Base-by-base conservation (phyloP, 192 early-diverging fungal genomes). In the Helicostylum pulchrum region DNA sequence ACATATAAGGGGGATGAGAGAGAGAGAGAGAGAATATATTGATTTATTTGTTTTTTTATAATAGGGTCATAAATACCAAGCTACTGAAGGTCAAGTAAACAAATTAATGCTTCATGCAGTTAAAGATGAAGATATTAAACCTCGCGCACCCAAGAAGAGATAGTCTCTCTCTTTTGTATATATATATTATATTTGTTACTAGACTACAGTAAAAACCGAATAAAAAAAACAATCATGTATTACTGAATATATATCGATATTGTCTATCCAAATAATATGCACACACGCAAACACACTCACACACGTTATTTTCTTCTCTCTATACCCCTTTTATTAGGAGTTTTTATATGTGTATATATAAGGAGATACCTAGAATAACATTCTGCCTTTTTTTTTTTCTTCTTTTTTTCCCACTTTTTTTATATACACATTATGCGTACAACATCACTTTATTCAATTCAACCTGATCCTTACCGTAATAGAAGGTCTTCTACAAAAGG, bases 61-160 rank as follows among this genome's bases (percentile, higher is more conserved):
- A 14, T 51, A 43, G 44, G 64, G 45, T 12, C 30, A 64, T 21
- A 56, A 65, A 42, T 50, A 52, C 59, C 53, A 26, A 7, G 93
- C 76, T 85, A 87, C 32, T 79, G 92, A 80, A 83, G 87, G 75
- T 67, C 85, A 61, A 67, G 80, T 71, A 48, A 71, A 55, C 66
- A 74, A 52, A 77, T 65, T 46, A 77, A 75, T 57, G 84, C 83
- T 66, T 85, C 90, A 92, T 61, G 78, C 88, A 9, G 81, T 87
- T 4, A 81, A 81, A 21, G 90, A 93, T 23, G 82, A 84, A 31
- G 94, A 96, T 45, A 81, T 92, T 21, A 93, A 90, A 75, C 90
- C 89, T 19, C 85, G 87, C 69, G 69, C 83, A 14, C 46, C 64
- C 4, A 78, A 73, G 59, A 65, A 62, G 36, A 66, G 68, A 32